A percentile compares a stretch with the other conserved stretches of the same genome.
These are phyloP conservation scores for Centaurea solstitialis DNA, from an alignment of 129 eudicot genomes.

Conservation along the genomic window DNA sequence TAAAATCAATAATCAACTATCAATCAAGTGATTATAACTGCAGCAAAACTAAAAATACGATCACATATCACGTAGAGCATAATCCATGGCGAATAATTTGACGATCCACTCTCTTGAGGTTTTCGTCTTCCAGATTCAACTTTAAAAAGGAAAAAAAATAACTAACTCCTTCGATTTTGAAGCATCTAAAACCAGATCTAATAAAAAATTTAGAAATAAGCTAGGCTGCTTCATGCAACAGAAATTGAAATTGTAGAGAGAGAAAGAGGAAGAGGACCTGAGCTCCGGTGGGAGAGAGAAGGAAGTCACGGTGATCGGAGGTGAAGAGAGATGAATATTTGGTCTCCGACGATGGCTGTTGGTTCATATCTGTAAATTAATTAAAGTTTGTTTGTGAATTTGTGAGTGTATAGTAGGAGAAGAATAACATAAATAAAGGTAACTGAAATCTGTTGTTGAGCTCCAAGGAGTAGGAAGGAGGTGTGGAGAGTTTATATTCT, in stretches of 20 bases:
- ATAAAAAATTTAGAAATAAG: neutral
- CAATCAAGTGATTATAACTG: neutral
- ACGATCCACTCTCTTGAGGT: too few species aligned
- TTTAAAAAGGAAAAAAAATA: neutral
- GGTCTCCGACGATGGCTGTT: constrained; percentile 17
- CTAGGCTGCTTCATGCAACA: constrained; percentile 1
- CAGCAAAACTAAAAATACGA: neutral
- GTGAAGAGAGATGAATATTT: constrained; percentile 42
- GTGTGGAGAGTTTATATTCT: constrained; percentile 11
- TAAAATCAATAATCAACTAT: neutral
- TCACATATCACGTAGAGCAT: neutral
- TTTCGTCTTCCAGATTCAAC: neutral
- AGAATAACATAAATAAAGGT: neutral
- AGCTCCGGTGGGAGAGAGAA: constrained; percentile 63
- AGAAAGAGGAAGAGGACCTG: constrained; percentile 39
- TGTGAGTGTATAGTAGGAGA: neutral
- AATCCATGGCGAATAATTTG: neutral
- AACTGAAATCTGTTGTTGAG: constrained; percentile 6
- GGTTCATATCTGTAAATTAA: constrained; percentile 19
- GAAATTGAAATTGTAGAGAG: neutral
- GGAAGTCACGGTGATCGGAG: constrained; percentile 63
- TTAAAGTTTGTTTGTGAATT: constrained; percentile 7
- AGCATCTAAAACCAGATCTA: constrained; percentile 19
- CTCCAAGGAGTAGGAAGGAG: constrained; percentile 2
- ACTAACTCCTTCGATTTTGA: neutral